phyloP scores from a whole-genome alignment of 306 rosid species.

The Trifolium repens region DNA sequence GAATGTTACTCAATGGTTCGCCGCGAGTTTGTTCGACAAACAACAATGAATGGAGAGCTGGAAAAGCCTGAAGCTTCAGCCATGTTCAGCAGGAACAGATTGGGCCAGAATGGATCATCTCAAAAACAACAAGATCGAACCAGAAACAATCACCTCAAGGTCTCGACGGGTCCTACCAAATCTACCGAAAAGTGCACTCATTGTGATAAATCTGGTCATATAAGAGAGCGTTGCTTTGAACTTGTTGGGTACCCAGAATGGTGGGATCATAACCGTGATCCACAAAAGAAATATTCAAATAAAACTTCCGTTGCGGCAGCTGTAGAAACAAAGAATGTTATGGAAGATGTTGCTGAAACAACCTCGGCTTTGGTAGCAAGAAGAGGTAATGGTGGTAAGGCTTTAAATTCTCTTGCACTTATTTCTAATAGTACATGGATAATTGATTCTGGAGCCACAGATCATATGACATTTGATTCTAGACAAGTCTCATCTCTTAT shows the following conservation, averaged over 20 bases:
- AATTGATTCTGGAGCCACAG: not conserved
- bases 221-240: no score
- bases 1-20: not conserved
- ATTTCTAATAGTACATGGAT: slow-evolving; percentile 15
- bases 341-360: not conserved
- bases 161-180: not conserved
- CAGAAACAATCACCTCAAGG: not conserved
- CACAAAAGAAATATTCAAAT: not conserved
- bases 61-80: not conserved
- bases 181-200: slow-evolving; percentile 2
- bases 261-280: not conserved
- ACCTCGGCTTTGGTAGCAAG: not conserved
- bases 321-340: not conserved
- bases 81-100: not conserved
- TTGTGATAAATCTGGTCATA: not conserved
- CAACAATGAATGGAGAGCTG: not conserved
- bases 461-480: slow-evolving; percentile 14
- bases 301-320: not conserved
- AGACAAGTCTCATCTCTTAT: not conserved
- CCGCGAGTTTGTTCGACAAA: not conserved
- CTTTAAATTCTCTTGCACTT: not conserved
- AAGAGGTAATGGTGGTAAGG: not conserved
- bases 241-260: not conserved
- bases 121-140: not conserved
- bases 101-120: not conserved